Evolutionary conservation across 2,329 filamentous ascomycete genomes (phyloP), one percentile per base, ranked within the genome.

Genomic region (Fonsecaea erecta): DNA sequence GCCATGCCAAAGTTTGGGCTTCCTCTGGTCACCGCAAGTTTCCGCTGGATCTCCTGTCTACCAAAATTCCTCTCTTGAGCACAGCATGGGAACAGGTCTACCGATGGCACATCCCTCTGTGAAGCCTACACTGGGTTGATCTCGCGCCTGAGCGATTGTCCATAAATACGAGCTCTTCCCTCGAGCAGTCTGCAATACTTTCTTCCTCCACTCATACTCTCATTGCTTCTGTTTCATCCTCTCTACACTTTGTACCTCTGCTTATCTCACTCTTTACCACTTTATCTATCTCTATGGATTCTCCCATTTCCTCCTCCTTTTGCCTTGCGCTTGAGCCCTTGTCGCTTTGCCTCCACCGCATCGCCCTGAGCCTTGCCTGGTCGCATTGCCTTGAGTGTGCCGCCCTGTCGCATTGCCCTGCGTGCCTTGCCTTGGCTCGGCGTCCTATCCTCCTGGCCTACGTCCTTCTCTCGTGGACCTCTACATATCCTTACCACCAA

Each of bases 81-180:
- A 24, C 40, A 24, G 11, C 4, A 24, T 46, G 40, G n/a, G n/a
- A 46, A 24, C 40, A 11, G 5, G n/a, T 46, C 18, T 46, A 7
- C 16, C 24, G 40, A 46, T 40, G 18, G n/a, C 2, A 2, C n/a
- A 24, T 46, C 6, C 16, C 18, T 24, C 24, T 46, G 2, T 24
- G 40, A 46, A 11, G 35, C 12, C 40, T 21, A n/a, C 7, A 24
- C 40, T 46, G 40, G 40, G 40, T 46, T 46, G 40, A 46, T 46
- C 18, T 46, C 40, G 1, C 21, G 78, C 62, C 75, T 78, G 9
- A 71, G 77, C 54, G 64, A 67, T 40, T 64, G 66, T 52, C 64
- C 60, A 60, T 67, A 57, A 67, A n/a, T 30, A 52, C 7, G 16
- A 24, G 21, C 55, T 34, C 53, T 56, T 18, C 32, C 51, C 3